A percentile compares a stretch with the other conserved stretches of the same genome.
phyloP scores from a whole-genome alignment of 257 asterid species.

The Solanum corneliomulleri region DNA sequence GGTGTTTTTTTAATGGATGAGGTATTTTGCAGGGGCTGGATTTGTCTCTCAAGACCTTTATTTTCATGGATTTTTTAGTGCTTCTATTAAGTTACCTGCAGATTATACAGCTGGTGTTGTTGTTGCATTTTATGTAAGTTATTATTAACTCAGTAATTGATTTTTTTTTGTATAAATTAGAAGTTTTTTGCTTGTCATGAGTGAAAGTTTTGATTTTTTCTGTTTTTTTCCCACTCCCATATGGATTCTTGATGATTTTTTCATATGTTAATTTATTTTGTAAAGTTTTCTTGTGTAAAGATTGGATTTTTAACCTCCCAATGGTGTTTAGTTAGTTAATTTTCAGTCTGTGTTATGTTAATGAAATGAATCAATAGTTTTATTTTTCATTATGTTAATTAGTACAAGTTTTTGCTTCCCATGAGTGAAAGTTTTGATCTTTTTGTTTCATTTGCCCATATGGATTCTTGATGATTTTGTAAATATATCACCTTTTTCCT shows the following conservation, averaged over 20 bases:
- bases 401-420: neutral
- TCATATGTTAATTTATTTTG: neutral
- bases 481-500: neutral
- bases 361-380: neutral
- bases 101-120: constrained; percentile 95
- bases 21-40: constrained; percentile 58
- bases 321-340: neutral
- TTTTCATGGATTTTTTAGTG: constrained; percentile 81
- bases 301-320: neutral
- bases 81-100: constrained; percentile 79
- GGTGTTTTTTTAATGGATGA: neutral
- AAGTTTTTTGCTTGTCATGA: neutral
- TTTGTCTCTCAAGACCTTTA: constrained; percentile 85
- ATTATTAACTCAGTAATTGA: neutral
- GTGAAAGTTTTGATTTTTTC: neutral
- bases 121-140: constrained; percentile 89
- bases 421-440: neutral
- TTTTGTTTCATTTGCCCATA: neutral
- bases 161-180: neutral
- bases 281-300: neutral
- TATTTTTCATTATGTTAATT: neutral
- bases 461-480: neutral
- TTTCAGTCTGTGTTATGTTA: neutral
- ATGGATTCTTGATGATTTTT: neutral
- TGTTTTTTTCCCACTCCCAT: neutral